Evolutionary conservation across 1,284 basidiomycete species (phyloP).

Genomic region (Sanghuangporus baumii): DNA sequence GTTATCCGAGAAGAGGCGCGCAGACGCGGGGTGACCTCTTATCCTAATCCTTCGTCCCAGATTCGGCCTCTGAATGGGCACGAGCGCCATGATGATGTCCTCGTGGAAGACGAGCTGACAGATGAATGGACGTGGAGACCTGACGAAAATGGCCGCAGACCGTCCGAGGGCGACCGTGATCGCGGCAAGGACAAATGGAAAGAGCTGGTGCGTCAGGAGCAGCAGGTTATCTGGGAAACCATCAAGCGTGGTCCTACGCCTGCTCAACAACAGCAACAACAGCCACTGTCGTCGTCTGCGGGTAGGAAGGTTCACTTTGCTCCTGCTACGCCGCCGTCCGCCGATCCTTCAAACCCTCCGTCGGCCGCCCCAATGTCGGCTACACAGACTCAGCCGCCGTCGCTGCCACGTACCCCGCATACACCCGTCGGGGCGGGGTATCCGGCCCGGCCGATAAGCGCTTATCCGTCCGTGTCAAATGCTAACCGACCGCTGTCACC

Average conservation of each 20-base stretch:
- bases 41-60: background rate
- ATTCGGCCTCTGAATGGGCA: background rate
- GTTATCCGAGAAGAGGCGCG: conserved; percentile 6
- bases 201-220: conserved; percentile 10
- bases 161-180: background rate
- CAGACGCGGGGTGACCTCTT: background rate
- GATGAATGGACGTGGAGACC: conserved; percentile 16
- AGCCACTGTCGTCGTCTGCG: background rate
- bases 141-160: background rate
- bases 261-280: background rate
- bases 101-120: conserved; percentile 2
- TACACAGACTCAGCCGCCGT: background rate
- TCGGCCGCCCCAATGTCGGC: background rate
- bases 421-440: background rate
- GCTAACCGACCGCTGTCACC: conserved; percentile 11
- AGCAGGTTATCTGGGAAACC: conserved; percentile 15
- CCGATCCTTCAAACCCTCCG: background rate
- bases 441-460: conserved; percentile 1
- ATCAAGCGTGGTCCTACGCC: conserved; percentile 1
- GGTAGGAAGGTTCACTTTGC: conserved; percentile 15
- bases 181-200: conserved; percentile 2
- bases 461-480: background rate
- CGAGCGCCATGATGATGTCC: conserved; percentile 1
- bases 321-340: background rate
- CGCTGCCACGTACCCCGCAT: conserved; percentile 12